These are phyloP conservation scores for Achlya hypogyna DNA, from an alignment of 352 stramenopile species.

Conservation along the genomic window DNA sequence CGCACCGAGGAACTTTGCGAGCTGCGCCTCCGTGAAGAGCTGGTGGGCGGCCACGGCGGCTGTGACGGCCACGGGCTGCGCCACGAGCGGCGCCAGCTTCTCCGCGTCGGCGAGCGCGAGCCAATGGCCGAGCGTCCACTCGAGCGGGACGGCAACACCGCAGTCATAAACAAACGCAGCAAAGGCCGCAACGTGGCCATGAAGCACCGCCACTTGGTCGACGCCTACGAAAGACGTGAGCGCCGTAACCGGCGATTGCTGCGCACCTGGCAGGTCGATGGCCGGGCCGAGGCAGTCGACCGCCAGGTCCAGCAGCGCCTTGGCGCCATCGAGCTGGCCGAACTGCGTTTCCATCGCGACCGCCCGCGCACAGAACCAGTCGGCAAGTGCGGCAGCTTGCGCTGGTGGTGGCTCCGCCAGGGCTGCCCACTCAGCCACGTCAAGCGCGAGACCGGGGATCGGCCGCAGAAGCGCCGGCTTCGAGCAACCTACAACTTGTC, in stretches of 20 bases:
- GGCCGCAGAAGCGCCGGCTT: neutral
- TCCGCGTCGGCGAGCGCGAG: neutral
- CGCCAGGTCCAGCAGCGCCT: neutral
- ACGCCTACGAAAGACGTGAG: no score
- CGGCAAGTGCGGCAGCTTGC: neutral
- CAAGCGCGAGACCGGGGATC: neutral
- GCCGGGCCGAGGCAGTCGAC: neutral
- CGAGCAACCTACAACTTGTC: neutral
- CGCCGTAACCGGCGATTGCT: no score
- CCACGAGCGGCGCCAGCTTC: neutral
- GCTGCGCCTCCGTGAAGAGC: neutral
- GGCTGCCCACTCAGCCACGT: neutral
- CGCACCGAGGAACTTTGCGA: neutral
- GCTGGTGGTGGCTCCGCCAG: neutral
- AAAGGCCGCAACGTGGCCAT: neutral
- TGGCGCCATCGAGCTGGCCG: slow-evolving; percentile 5
- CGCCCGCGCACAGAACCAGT: slow-evolving; percentile 1
- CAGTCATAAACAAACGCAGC: neutral
- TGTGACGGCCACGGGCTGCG: neutral
- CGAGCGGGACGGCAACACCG: neutral
- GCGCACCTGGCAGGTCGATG: no score
- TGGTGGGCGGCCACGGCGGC: neutral
- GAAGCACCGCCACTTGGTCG: neutral
- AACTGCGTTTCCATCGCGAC: slow-evolving; percentile 16
- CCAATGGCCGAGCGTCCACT: neutral